phyloP scores from a whole-genome alignment of 345 rosid genomes.

The Murraya paniculata region DNA sequence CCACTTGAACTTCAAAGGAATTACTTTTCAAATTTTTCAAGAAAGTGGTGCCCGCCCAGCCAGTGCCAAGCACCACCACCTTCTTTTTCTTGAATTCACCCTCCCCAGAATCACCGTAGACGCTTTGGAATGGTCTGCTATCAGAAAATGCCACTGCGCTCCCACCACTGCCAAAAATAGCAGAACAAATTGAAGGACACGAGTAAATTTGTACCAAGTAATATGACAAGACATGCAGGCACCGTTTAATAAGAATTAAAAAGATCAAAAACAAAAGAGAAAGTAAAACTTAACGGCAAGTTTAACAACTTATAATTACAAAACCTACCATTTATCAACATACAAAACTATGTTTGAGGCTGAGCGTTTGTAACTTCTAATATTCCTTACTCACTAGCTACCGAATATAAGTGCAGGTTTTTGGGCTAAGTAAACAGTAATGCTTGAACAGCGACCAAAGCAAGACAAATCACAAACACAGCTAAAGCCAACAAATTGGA shows the following conservation, averaged over 20 bases:
- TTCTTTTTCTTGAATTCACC: constrained; percentile 47
- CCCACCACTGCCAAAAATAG: constrained; percentile 43
- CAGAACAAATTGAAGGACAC: neutral
- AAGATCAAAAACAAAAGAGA: no score
- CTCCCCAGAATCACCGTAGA: constrained; percentile 17
- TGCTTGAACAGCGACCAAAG: no score
- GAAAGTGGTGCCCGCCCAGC: constrained; percentile 83
- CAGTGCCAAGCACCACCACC: constrained; percentile 78
- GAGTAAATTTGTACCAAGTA: neutral
- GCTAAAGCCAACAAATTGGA: neutral
- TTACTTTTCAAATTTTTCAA: constrained; percentile 53
- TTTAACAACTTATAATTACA: no score
- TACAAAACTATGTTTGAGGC: no score
- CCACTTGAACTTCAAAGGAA: constrained; percentile 58
- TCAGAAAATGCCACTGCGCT: constrained; percentile 50
- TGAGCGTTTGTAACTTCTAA: no score
- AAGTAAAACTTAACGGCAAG: no score
- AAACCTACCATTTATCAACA: no score
- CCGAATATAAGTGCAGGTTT: no score
- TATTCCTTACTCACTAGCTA: no score
- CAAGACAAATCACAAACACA: neutral
- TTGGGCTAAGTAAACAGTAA: no score
- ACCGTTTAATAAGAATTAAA: neutral
- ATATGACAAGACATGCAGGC: neutral
- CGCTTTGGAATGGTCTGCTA: constrained; percentile 23